Evolutionary conservation across 164 flowering plant genomes (phyloP).

Genomic region (Magnolia sinica): DNA sequence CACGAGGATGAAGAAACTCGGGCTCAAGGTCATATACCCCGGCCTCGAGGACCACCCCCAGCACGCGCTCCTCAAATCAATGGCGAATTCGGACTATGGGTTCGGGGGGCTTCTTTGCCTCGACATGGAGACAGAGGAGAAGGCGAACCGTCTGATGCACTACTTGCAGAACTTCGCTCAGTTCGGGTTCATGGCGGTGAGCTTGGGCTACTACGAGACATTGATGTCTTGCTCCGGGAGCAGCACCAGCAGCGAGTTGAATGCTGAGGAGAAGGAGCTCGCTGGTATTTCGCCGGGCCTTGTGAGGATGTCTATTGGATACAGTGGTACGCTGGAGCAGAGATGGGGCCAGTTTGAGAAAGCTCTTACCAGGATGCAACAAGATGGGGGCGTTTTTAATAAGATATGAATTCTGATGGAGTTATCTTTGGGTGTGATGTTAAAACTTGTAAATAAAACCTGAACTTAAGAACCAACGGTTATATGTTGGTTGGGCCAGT

Average conservation of each 20-base stretch:
- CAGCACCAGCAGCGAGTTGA: slow-evolving; percentile 91
- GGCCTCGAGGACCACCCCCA: slow-evolving; percentile 90
- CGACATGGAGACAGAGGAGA: slow-evolving; percentile 85
- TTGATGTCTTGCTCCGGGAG: slow-evolving; percentile 96
- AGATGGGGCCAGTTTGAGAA: slow-evolving; percentile 78
- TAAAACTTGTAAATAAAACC: not conserved
- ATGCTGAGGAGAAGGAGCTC: slow-evolving; percentile 48
- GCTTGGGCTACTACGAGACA: slow-evolving; percentile 93
- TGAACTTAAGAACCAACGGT: too few relatives aligned
- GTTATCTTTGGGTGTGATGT: not conserved
- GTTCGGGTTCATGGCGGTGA: slow-evolving; percentile 92
- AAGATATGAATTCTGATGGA: not conserved
- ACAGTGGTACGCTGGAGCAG: slow-evolving; percentile 80
- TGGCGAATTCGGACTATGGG: slow-evolving; percentile 68
- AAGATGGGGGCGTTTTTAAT: not conserved
- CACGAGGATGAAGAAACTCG: slow-evolving; percentile 69
- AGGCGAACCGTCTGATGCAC: slow-evolving; percentile 69
- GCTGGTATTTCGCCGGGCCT: slow-evolving; percentile 91
- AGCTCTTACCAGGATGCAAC: slow-evolving; percentile 56
- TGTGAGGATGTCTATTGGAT: slow-evolving; percentile 90
- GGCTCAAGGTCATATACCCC: slow-evolving; percentile 84
- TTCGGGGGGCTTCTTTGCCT: slow-evolving; percentile 75
- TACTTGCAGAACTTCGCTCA: slow-evolving; percentile 65
- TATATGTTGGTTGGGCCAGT: too few relatives aligned
- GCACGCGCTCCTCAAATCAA: slow-evolving; percentile 50